phyloP scores from a whole-genome alignment of 148 eudicot species.

The Vaccinium myrtillus region DNA sequence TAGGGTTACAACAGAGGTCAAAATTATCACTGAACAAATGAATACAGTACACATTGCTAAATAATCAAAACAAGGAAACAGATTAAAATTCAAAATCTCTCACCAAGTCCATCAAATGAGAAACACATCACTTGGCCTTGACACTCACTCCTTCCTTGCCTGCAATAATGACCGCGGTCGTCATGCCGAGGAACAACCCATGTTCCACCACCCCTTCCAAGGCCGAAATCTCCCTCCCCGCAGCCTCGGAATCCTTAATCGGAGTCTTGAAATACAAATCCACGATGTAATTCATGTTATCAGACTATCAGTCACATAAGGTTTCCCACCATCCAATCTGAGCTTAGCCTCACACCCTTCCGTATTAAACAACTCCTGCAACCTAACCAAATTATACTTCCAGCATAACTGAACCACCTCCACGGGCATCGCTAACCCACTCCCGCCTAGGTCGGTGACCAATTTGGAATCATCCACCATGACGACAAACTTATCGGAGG shows the following conservation, averaged over 20 bases:
- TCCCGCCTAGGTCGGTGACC: slow-evolving; percentile 80
- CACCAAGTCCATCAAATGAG: not conserved
- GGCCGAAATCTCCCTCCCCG: slow-evolving; percentile 71
- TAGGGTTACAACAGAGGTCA: not conserved
- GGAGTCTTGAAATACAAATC: slow-evolving; percentile 91
- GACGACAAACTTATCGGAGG: slow-evolving; percentile 76
- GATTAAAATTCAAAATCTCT: not conserved
- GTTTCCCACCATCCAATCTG: slow-evolving; percentile 74
- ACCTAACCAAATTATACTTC: slow-evolving; percentile 76
- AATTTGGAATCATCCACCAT: slow-evolving; percentile 80
- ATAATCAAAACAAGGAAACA: not conserved
- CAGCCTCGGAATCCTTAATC: slow-evolving; percentile 64
- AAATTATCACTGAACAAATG: not conserved
- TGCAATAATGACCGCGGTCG: slow-evolving; percentile 81
- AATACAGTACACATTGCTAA: not conserved
- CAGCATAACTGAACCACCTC: slow-evolving; percentile 94
- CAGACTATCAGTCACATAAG: slow-evolving; percentile 94
- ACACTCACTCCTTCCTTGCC: slow-evolving; percentile 77
- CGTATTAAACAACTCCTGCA: slow-evolving; percentile 63
- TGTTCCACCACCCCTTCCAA: slow-evolving; percentile 96
- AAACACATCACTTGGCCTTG: slow-evolving; percentile 57
- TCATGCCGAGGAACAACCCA: slow-evolving; percentile 84
- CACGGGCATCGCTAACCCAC: slow-evolving; percentile 93
- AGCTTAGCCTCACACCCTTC: slow-evolving; percentile 75
- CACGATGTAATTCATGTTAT: slow-evolving; percentile 82